Evolutionary conservation across 2,329 filamentous ascomycete genomes (phyloP).

Genomic region (Colletotrichum simmondsii): DNA sequence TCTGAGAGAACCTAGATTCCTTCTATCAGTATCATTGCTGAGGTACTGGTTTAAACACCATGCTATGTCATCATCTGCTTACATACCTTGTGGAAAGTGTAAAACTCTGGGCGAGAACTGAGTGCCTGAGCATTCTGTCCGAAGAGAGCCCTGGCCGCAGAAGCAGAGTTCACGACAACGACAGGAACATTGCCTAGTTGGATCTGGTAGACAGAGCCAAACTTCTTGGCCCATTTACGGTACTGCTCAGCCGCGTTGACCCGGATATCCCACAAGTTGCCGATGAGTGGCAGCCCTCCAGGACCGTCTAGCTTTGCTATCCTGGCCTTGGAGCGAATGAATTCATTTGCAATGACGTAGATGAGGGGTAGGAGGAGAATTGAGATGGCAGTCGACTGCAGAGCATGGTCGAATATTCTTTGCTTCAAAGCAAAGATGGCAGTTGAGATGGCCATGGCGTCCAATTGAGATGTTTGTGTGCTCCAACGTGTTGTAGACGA

Average conservation of each 20-base stretch:
- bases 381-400: slow-evolving; percentile 30
- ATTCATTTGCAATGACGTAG: slow-evolving; percentile 61
- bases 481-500: not conserved
- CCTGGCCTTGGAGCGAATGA: slow-evolving; percentile 55
- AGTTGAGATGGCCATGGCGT: slow-evolving; percentile 41
- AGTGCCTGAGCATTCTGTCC: slow-evolving; percentile 63
- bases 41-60: not conserved
- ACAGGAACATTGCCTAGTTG: slow-evolving; percentile 67
- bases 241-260: slow-evolving; percentile 67
- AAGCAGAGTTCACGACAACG: slow-evolving; percentile 65
- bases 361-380: slow-evolving; percentile 44
- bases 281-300: slow-evolving; percentile 61
- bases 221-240: slow-evolving; percentile 61
- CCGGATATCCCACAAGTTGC: slow-evolving; percentile 65
- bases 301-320: slow-evolving; percentile 60
- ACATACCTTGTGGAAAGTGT: slow-evolving; percentile 71
- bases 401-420: slow-evolving; percentile 37
- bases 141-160: slow-evolving; percentile 61
- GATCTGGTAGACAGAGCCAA: slow-evolving; percentile 65
- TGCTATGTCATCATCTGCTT: not conserved
- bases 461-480: not conserved
- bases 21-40: not conserved
- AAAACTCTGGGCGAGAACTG: slow-evolving; percentile 66
- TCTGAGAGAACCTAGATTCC: slow-evolving; percentile 66
- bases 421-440: slow-evolving; percentile 36